Conservation (phyloP, 1,284 basidiomycete genomes). For the Papiliotrema flavescens region DNA sequence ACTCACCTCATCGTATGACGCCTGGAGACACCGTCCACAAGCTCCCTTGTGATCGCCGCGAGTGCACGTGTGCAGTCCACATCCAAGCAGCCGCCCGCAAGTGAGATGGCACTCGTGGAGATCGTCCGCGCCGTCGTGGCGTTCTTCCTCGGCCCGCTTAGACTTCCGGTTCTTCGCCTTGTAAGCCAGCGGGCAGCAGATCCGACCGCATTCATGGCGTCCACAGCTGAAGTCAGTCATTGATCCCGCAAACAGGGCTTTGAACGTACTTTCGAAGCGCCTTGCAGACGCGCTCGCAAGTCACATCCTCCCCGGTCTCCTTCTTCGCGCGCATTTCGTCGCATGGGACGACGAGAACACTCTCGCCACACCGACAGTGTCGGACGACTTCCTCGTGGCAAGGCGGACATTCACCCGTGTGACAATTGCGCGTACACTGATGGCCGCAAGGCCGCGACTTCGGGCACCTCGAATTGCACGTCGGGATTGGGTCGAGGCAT, state of each 20-base stretch:
- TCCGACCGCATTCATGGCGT: constrained; percentile 70
- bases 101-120: constrained; percentile 74
- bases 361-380: constrained; percentile 75
- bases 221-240: constrained; percentile 56
- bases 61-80: constrained; percentile 71
- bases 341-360: constrained; percentile 56
- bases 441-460: constrained; percentile 67
- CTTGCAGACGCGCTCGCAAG: constrained; percentile 72
- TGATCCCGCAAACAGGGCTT: neutral
- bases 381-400: constrained; percentile 64
- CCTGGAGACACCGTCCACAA: constrained; percentile 76
- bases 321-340: constrained; percentile 44
- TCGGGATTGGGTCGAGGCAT: constrained; percentile 74
- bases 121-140: constrained; percentile 47
- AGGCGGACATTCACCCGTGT: constrained; percentile 61
- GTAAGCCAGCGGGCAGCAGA: constrained; percentile 81
- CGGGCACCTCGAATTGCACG: constrained; percentile 65
- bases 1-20: constrained; percentile 80
- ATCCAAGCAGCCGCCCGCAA: constrained; percentile 67
- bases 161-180: constrained; percentile 62
- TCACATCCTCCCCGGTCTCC: constrained; percentile 55
- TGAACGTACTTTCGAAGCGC: constrained; percentile 56
- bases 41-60: constrained; percentile 73
- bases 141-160: constrained; percentile 24
- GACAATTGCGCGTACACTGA: constrained; percentile 59